Evolutionary conservation across 192 early-diverging fungal genomes (phyloP), one percentile per base, ranked within the genome.

Genomic region (Coemansia sp.): DNA sequence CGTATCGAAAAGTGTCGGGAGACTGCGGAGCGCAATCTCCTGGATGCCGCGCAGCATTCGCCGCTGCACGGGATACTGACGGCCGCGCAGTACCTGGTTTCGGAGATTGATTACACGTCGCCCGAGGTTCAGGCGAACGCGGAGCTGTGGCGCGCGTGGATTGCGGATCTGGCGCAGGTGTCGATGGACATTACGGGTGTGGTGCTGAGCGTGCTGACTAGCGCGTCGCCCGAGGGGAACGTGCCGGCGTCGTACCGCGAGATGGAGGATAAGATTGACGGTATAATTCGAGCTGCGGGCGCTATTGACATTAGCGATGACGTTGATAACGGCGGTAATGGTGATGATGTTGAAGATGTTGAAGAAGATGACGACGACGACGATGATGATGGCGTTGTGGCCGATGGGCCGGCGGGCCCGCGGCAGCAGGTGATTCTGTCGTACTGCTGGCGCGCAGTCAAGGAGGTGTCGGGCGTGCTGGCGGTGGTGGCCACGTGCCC

Each of bases 371-470:
- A 43, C 40, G 66, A 56, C 11, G 44, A 73, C 4, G 82, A 79
- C 32, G 81, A 67, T 5, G 79, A 76, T 18, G 73, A 56, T 19
- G 71, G 72, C 32, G 81, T 74, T 22, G 55, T 61, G 38, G 35
- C 12, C 12, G n/a, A 25, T 51, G 43, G 62, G 6, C 74, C 55
- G 45, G 73, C 45, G 67, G 88, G 42, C 64, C 87, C 49, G 7
- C 89, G 92, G 16, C 88, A 92, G 54, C 94, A 96, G 61, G 83
- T 93, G 5, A 90, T 95, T 50, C 60, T 97, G 48, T 91, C 91
- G 58, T 89, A 88, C 56, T 95, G 93, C 73, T 98, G 94, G 89
- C 82, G 94, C 53, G 89, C 92, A 14, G 87, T 98, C 47, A 95
- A 95, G 65, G 91, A 93, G 62, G 89, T 91, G 19, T 87, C 88